Evolutionary conservation across 495 filamentous ascomycete genomes (phyloP).

Genomic region (Talaromyces trachyspermus): DNA sequence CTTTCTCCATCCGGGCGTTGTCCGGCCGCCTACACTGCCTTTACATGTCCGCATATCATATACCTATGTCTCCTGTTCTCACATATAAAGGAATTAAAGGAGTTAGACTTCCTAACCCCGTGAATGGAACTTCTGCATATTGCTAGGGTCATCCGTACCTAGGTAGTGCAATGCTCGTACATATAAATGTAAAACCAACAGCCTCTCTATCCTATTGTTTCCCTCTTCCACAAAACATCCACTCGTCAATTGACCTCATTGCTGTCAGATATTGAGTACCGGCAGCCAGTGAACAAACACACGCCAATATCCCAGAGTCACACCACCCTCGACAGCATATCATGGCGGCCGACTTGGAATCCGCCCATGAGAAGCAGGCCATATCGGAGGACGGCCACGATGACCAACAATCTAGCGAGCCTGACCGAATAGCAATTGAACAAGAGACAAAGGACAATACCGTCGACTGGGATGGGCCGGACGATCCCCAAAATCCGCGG

Average conservation of each 20-base stretch:
- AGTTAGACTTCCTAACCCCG: too few relatives aligned
- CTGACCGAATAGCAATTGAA: neutral
- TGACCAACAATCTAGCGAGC: neutral
- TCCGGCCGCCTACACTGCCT: neutral
- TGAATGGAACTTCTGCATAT: too few relatives aligned
- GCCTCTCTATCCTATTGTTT: too few relatives aligned
- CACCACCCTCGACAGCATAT: neutral
- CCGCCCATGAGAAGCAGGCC: neutral
- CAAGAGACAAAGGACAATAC: constrained; percentile 12
- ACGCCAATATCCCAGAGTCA: neutral
- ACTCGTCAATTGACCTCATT: too few relatives aligned
- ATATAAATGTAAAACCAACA: too few relatives aligned
- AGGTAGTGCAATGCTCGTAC: too few relatives aligned
- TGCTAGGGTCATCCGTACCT: too few relatives aligned
- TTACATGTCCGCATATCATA: neutral
- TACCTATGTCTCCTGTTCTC: too few relatives aligned
- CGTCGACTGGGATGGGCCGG: constrained; percentile 46
- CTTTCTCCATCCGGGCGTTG: neutral
- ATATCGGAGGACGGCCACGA: neutral
- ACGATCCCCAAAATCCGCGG: constrained; percentile 51
- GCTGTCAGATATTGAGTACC: too few relatives aligned
- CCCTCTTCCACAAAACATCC: too few relatives aligned
- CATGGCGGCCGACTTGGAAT: neutral
- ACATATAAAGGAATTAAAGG: too few relatives aligned
- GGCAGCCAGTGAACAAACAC: neutral